Conservation (phyloP, 2,329 filamentous ascomycete genomes). For the Amesomyces nigricolor region DNA sequence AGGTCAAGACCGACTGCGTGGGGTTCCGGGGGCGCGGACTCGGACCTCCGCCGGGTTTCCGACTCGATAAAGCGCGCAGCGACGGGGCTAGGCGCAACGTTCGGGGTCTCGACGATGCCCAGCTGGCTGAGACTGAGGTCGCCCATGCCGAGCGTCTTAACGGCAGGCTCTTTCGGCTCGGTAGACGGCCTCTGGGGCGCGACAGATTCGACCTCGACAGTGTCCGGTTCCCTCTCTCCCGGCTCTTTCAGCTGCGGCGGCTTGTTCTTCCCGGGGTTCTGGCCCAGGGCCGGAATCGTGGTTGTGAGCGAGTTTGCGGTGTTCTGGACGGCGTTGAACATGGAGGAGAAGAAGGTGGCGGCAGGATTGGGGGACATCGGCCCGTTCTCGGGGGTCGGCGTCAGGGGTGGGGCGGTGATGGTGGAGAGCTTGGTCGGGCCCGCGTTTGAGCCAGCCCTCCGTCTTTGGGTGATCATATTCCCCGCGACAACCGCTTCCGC, state of each 20-base stretch:
- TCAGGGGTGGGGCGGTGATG: constrained; percentile 64
- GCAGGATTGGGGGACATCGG: constrained; percentile 45
- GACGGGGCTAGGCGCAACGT: constrained; percentile 50
- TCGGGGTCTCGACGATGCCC: constrained; percentile 63
- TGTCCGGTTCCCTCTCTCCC: constrained; percentile 31
- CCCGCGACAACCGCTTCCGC: constrained; percentile 57
- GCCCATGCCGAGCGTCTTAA: constrained; percentile 84
- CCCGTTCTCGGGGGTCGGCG: constrained; percentile 68
- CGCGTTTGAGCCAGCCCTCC: constrained; percentile 49
- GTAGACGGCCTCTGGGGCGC: constrained; percentile 37
- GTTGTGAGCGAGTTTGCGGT: constrained; percentile 71
- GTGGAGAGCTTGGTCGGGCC: constrained; percentile 85
- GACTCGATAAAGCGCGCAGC: constrained; percentile 49
- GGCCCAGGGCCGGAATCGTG: constrained; percentile 58
- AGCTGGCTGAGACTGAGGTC: constrained; percentile 86
- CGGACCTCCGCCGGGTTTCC: constrained; percentile 48
- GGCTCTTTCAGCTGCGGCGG: constrained; percentile 31
- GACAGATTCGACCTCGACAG: constrained; percentile 41
- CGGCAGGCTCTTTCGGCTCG: constrained; percentile 64
- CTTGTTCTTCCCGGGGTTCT: constrained; percentile 43
- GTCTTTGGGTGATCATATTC: constrained; percentile 66
- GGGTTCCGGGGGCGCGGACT: constrained; percentile 52
- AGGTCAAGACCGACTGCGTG: constrained; percentile 32
- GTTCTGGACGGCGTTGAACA: constrained; percentile 89
- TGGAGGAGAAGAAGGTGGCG: constrained; percentile 83